Conservation (phyloP, 352 stramenopile species). For the Phytopythium sindhum region DNA sequence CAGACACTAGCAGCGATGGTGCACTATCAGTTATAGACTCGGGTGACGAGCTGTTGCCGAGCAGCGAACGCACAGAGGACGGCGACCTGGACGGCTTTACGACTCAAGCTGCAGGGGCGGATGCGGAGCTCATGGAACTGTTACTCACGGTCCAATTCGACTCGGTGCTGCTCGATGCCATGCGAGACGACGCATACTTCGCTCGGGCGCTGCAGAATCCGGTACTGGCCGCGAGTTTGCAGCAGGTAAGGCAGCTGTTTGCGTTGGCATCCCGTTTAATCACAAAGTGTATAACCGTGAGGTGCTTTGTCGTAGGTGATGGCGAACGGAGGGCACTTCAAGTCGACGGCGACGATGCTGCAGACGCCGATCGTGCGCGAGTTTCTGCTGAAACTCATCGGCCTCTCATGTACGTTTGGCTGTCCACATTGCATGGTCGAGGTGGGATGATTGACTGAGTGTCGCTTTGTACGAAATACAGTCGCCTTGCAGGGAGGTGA, state of each 20-base stretch:
- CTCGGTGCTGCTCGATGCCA: conserved; percentile 46
- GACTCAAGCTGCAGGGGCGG: conserved; percentile 6
- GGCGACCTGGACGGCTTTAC: conserved; percentile 7
- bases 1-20: conserved; percentile 4
- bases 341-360: conserved; percentile 21
- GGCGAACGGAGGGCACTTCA: conserved; percentile 42
- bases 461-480: background rate
- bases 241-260: conserved; percentile 36
- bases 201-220: conserved; percentile 45
- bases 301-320: conserved; percentile 36
- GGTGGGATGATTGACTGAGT: conserved; percentile 4
- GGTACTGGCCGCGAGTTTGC: conserved; percentile 49
- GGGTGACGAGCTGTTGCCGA: background rate
- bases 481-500: conserved; percentile 19
- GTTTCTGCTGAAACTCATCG: conserved; percentile 67
- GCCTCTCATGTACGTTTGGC: conserved; percentile 39
- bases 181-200: conserved; percentile 61
- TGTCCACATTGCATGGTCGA: background rate
- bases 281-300: background rate
- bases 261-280: background rate
- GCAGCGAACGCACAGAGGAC: background rate
- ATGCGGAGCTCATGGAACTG: conserved; percentile 35
- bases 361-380: conserved; percentile 37
- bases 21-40: background rate
- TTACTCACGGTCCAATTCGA: conserved; percentile 49